Conservation (phyloP, 2,329 filamentous ascomycete species). For the Sphaerostilbella broomeana region DNA sequence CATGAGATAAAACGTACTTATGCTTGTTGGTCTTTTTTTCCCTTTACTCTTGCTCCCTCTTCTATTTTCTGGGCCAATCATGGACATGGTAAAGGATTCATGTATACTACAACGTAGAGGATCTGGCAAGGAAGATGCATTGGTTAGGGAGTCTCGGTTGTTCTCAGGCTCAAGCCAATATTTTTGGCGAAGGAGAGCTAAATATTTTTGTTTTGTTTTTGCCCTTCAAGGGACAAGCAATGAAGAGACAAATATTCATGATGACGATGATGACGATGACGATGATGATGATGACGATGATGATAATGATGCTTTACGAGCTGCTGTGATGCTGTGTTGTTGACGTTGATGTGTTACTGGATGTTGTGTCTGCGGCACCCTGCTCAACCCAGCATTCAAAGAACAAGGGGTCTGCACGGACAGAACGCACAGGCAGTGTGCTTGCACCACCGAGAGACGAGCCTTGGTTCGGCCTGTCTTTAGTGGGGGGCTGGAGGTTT, state of each 20-base stretch:
- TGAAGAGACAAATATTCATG: not conserved
- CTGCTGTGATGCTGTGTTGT: not conserved
- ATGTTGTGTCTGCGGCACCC: not conserved
- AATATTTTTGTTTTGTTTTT: not conserved
- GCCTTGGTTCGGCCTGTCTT: conserved; percentile 23
- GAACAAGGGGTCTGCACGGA: conserved; percentile 53
- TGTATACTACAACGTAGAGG: conserved; percentile 2
- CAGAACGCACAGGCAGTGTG: conserved; percentile 46
- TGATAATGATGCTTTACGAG: too few species aligned
- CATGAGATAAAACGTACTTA: too few species aligned
- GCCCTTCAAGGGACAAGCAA: not conserved
- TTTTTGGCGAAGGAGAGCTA: too few species aligned
- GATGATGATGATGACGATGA: too few species aligned
- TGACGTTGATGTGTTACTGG: not conserved
- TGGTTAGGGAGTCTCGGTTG: conserved; percentile 1
- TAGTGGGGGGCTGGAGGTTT: conserved; percentile 34
- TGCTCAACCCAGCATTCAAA: conserved; percentile 60
- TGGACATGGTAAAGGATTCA: not conserved
- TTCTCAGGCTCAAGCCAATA: too few species aligned
- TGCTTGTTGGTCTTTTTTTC: too few species aligned
- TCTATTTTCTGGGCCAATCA: too few species aligned
- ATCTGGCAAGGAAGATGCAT: too few species aligned
- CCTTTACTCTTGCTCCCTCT: not conserved
- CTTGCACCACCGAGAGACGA: conserved; percentile 30
- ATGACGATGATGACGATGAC: not conserved